Percentiles rank a stretch among this genome's conserved stretches.
Evolutionary conservation across 345 rosid species (phyloP).

Genomic region (Clarkia xantiana): DNA sequence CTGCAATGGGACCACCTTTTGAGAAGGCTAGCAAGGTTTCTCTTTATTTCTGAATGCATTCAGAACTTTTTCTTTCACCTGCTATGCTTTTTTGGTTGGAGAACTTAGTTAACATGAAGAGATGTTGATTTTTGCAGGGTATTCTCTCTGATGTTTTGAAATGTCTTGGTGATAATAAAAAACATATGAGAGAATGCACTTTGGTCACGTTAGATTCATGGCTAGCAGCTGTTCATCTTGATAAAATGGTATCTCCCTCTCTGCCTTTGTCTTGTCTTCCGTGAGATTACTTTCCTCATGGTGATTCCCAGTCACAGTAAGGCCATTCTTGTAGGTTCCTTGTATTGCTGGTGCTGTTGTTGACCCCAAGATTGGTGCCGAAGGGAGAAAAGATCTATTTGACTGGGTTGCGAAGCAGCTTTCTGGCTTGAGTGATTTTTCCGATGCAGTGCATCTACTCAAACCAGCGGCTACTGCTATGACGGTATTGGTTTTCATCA

Average conservation of each 20-base stretch:
- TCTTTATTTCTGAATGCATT: slow-evolving; percentile 4
- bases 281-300: not conserved
- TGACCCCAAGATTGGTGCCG: slow-evolving; percentile 89
- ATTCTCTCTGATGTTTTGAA: slow-evolving; percentile 77
- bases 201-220: slow-evolving; percentile 71
- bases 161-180: slow-evolving; percentile 96
- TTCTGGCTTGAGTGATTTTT: slow-evolving; percentile 49
- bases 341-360: slow-evolving; percentile 53
- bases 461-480: slow-evolving; percentile 76
- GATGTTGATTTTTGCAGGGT: slow-evolving; percentile 54
- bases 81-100: not conserved
- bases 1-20: slow-evolving; percentile 77
- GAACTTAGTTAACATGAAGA: slow-evolving; percentile 1
- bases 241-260: slow-evolving; percentile 60
- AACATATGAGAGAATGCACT: slow-evolving; percentile 97
- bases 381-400: slow-evolving; percentile 97
- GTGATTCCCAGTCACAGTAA: slow-evolving; percentile 1
- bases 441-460: slow-evolving; percentile 73
- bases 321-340: slow-evolving; percentile 52
- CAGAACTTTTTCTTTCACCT: not conserved
- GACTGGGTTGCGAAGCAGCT: slow-evolving; percentile 95
- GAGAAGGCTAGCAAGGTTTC: slow-evolving; percentile 98
- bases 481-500: slow-evolving; percentile 32
- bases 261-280: slow-evolving; percentile 2
- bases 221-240: slow-evolving; percentile 90